These are phyloP conservation scores for Pseudomassariella vexata DNA, from an alignment of 2,329 filamentous ascomycete species.

Conservation along the genomic window DNA sequence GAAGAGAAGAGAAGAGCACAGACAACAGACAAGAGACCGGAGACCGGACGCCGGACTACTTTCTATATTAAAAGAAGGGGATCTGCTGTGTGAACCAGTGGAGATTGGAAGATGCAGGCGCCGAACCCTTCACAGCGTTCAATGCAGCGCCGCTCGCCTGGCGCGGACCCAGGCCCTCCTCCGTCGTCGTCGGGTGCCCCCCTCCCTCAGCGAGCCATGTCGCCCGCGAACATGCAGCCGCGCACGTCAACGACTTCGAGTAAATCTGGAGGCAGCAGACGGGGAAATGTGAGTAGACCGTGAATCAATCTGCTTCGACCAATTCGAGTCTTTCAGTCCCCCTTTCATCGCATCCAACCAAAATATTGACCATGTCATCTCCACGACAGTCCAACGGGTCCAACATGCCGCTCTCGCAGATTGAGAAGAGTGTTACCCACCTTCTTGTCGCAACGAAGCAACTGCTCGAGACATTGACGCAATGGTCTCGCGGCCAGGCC, in stretches of 20 bases:
- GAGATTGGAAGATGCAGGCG: conserved; percentile 49
- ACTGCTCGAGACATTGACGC: conserved; percentile 90
- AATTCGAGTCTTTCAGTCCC: conserved; percentile 5
- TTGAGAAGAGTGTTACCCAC: conserved; percentile 98
- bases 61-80: conserved; percentile 9
- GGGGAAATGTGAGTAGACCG: conserved; percentile 49
- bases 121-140: conserved; percentile 45
- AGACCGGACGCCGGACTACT: too few relatives aligned
- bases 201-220: conserved; percentile 51
- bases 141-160: conserved; percentile 58
- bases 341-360: conserved; percentile 6
- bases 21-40: too few relatives aligned
- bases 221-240: conserved; percentile 53
- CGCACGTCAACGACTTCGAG: conserved; percentile 62
- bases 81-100: conserved; percentile 7
- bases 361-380: conserved; percentile 12
- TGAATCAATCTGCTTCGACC: conserved; percentile 1
- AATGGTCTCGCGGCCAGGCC: conserved; percentile 91
- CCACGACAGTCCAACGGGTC: conserved; percentile 47
- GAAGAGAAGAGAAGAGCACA: too few relatives aligned
- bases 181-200: conserved; percentile 48
- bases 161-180: conserved; percentile 49
- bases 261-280: conserved; percentile 50
- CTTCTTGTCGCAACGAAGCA: conserved; percentile 97
- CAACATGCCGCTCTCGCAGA: conserved; percentile 81